Evolutionary conservation across 1,139 yeast genomes (phyloP).

Genomic region (Taphrina communis): DNA sequence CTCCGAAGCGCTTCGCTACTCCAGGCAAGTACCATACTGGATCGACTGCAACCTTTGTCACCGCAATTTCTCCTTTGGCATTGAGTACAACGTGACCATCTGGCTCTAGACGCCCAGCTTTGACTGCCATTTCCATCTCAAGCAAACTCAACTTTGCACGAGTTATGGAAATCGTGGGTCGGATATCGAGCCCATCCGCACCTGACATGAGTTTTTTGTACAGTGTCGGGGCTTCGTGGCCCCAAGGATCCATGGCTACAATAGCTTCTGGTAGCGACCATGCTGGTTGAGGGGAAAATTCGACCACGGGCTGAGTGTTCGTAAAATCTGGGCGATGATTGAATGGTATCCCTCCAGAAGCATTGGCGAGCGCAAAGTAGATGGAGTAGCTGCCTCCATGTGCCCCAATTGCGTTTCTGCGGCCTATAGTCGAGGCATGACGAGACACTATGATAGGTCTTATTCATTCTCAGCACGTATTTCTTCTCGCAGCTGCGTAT

Average conservation of each 20-base stretch:
- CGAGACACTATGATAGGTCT: conserved; percentile 58
- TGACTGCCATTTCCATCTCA: conserved; percentile 63
- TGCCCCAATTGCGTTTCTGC: conserved; percentile 64
- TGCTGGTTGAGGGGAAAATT: conserved; percentile 59
- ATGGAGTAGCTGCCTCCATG: conserved; percentile 66
- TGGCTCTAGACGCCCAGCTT: conserved; percentile 58
- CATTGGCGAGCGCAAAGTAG: conserved; percentile 67
- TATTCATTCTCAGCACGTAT: too few species aligned
- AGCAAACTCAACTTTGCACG: conserved; percentile 65
- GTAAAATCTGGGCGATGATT: conserved; percentile 64
- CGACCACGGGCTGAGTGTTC: conserved; percentile 66
- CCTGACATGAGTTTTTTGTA: conserved; percentile 54
- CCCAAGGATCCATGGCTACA: conserved; percentile 67
- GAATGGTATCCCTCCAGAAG: conserved; percentile 60
- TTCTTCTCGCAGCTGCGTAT: neutral
- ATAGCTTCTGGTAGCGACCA: conserved; percentile 63
- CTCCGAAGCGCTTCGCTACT: conserved; percentile 64
- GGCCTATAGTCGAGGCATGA: conserved; percentile 50
- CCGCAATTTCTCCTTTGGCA: conserved; percentile 63
- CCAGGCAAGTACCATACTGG: conserved; percentile 73
- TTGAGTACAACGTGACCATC: conserved; percentile 66
- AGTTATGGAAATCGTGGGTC: conserved; percentile 67
- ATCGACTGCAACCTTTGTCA: conserved; percentile 67
- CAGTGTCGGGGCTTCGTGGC: conserved; percentile 66
- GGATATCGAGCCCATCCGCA: conserved; percentile 59